These are phyloP conservation scores for Caryopteris hybrid DNA, from an alignment of 305 asterid genomes.

Conservation along the genomic window DNA sequence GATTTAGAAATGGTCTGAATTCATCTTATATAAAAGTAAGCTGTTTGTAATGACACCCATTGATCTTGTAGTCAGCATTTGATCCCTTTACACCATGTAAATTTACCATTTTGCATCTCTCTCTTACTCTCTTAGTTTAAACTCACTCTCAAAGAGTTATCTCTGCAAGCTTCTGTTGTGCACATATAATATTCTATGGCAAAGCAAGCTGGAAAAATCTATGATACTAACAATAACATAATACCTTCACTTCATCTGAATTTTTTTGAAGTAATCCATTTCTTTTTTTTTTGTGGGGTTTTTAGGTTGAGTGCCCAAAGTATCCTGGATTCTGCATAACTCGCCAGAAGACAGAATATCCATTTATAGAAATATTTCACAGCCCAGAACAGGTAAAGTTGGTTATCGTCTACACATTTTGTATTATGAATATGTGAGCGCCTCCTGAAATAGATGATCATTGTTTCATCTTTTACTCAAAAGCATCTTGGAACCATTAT, in stretches of 20 bases:
- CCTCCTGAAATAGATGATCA: not conserved
- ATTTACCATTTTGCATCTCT: not conserved
- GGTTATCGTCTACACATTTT: not conserved
- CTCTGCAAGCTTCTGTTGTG: not conserved
- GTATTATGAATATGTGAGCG: not conserved
- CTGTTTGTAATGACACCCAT: not conserved
- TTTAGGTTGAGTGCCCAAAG: conserved; percentile 93
- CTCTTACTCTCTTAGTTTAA: too few relatives aligned
- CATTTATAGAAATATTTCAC: conserved; percentile 85
- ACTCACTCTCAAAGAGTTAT: too few relatives aligned
- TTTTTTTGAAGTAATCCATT: not conserved
- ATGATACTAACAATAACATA: not conserved
- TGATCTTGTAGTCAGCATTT: too few relatives aligned
- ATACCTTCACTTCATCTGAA: not conserved
- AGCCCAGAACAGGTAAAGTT: conserved; percentile 75
- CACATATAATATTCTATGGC: too few relatives aligned
- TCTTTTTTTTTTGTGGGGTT: conserved; percentile 15
- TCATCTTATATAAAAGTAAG: not conserved
- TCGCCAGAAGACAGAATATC: conserved; percentile 87
- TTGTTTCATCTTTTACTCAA: not conserved
- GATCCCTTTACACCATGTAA: not conserved
- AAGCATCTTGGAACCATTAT: not conserved
- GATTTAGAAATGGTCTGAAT: not conserved
- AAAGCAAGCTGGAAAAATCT: too few relatives aligned
- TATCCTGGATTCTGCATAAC: conserved; percentile 96